A percentile compares a stretch with the other conserved stretches of the same genome.
Conservation (phyloP, 2,329 filamentous ascomycete genomes). For the Macrophomina pseudophaseolina region DNA sequence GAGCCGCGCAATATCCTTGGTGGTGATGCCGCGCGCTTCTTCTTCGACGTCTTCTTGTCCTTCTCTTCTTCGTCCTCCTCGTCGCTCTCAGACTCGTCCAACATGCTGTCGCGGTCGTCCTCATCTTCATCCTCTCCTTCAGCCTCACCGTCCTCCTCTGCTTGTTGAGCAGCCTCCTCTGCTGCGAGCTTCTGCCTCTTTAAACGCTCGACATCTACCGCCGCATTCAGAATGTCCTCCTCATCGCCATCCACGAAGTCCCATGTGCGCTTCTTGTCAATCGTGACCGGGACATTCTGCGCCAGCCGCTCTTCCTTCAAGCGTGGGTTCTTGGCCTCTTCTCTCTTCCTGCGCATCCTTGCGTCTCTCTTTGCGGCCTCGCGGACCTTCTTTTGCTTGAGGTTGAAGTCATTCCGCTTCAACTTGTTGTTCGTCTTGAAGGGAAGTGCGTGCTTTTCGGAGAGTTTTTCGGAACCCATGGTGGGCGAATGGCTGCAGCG, state of each 20-base stretch:
- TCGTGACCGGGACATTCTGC: constrained; percentile 77
- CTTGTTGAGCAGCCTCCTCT: constrained; percentile 30
- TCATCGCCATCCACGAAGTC: constrained; percentile 30
- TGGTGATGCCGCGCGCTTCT: constrained; percentile 40
- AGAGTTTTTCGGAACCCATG: constrained; percentile 59
- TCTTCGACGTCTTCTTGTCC: constrained; percentile 28
- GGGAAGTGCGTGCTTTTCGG: constrained; percentile 52
- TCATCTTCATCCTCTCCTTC: constrained; percentile 62
- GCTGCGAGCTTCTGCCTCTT: constrained; percentile 29
- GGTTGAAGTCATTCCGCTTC: constrained; percentile 75
- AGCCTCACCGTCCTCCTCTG: constrained; percentile 57
- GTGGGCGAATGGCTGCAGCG: constrained; percentile 4
- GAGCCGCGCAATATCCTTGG: constrained; percentile 52
- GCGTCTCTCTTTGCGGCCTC: constrained; percentile 77
- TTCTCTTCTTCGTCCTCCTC: constrained; percentile 38
- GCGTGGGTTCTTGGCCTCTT: constrained; percentile 82
- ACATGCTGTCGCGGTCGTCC: constrained; percentile 76
- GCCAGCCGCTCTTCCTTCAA: constrained; percentile 74
- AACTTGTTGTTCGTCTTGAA: constrained; percentile 76
- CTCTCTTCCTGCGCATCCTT: constrained; percentile 78
- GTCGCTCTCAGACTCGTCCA: constrained; percentile 62
- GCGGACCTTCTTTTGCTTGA: constrained; percentile 78
- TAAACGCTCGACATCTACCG: constrained; percentile 47
- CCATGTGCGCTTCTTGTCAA: constrained; percentile 71
- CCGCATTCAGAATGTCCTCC: constrained; percentile 43